Evolutionary conservation across 2,329 filamentous ascomycete species (phyloP), one percentile per base, ranked within the genome.

Genomic region (Aspergillus quadrilineatus): DNA sequence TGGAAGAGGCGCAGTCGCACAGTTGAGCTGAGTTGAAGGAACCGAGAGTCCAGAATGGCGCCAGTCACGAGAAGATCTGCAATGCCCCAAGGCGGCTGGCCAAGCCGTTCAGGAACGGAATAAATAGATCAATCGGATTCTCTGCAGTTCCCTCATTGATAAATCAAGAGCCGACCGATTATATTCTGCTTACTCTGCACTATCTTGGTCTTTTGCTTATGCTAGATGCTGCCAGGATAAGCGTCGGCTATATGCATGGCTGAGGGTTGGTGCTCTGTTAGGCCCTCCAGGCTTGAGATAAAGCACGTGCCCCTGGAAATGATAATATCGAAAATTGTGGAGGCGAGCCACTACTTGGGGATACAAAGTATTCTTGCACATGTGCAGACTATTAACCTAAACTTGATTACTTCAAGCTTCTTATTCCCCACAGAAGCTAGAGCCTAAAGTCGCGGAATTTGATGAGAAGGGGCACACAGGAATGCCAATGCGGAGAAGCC

Each of bases 1-100:
- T 15, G 43, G 30, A 46, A 46, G 43, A 30, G 26, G 41, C 8
- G n/a, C 45, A 46, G 26, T 41, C 17, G 36, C 29, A 17, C 28
- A 8, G 15, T 32, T n/a, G 10, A 42, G 32, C 41, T 30, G 48
- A 49, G 36, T 45, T 15, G 37, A 15, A 37, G 41, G 43, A 37
- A 39, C 30, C 37, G 32, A 14, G 34, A 53, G 50, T 30, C 37
- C 30, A 32, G 22, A 47, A 47, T 47, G 50, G 50, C 50, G 50
- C 50, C 50, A 53, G 50, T 53, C 50, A 53, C 50, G 50, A 53
- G 50, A 53, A 22, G 50, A 53, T 53, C 50, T 46, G 50, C 50
- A 47, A 41, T 46, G 32, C 46, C 50, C 34, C 47, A 39, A 46
- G 50, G 34, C 50, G 39, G 42, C 50, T 29, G 50, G 50, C 50